Base-by-base conservation (phyloP, 1,284 basidiomycete species). In the Fomitopsis palustris region DNA sequence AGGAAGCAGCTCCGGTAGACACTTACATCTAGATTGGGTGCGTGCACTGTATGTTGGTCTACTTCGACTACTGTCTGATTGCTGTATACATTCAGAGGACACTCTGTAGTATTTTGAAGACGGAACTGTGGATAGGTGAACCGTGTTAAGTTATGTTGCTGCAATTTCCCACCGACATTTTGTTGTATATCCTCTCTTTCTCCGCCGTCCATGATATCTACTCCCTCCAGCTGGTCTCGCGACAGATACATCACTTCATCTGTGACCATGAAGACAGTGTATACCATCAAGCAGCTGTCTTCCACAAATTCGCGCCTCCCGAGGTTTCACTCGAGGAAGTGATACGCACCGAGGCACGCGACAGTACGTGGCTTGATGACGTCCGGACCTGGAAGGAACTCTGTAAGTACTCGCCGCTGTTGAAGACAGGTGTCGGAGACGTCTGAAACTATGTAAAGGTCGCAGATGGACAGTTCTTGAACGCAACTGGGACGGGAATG, bases 261-360 rank as follows among this genome's bases (percentile, higher is more conserved):
- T 21, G 38, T 7, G 53, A 64, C 8, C 56, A 69, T 55, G 67
- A 68, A 49, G 57, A 62, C 6, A 58, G 60, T 2, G 61, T 70
- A 27, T 69, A 63, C 52, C 69, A 70, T 52, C 66, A 65, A 45
- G 63, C 67, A 3, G 66, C 66, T 4, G 56, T 70, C n/a, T 55
- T 62, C 17, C 65, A 69, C 53, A 64, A 56, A 3, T 68, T 67
- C 53, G 65, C 64, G 14, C 42, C 38, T 6, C 37, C 61, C 10
- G 62, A 62, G 38, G 61, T 55, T 14, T 58, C 65, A 9, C 56
- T 70, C 14, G 61, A 64, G 23, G 65, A 66, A 6, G 64, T 61
- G 12, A 56, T 59, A 17, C 43, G 17, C 10, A 42, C 45, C 19
- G 55, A 61, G 38, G 37, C 31, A 4, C 39, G 53, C 19, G 38